Conservation (phyloP, 1,284 basidiomycete genomes). For the Termitomyces sp. region DNA sequence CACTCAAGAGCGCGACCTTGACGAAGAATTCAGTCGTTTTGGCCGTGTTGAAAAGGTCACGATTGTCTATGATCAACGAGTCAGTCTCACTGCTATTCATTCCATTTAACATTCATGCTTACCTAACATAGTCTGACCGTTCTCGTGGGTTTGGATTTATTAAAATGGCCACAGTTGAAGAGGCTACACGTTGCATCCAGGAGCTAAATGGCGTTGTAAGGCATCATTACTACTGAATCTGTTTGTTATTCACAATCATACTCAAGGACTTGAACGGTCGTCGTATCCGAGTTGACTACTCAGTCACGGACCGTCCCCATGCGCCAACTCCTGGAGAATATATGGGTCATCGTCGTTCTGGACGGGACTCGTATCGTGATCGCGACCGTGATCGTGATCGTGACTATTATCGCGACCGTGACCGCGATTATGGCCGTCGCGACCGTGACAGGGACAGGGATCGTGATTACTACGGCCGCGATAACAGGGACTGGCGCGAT, state of each 20-base stretch:
- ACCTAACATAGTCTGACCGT: slow-evolving; percentile 71
- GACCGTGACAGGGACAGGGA: slow-evolving; percentile 38
- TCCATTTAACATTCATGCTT: slow-evolving; percentile 18
- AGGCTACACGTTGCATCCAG: slow-evolving; percentile 83
- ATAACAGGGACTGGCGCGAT: slow-evolving; percentile 53
- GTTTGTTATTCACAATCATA: neutral
- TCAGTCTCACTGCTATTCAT: slow-evolving; percentile 38
- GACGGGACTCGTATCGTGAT: slow-evolving; percentile 49
- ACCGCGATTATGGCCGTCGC: slow-evolving; percentile 24
- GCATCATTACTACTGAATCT: slow-evolving; percentile 15
- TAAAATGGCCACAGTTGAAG: slow-evolving; percentile 84
- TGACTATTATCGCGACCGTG: slow-evolving; percentile 41
- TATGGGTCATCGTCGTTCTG: slow-evolving; percentile 81
- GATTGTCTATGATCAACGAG: slow-evolving; percentile 98
- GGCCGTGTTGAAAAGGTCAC: slow-evolving; percentile 94
- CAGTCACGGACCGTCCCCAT: slow-evolving; percentile 90
- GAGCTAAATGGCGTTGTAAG: slow-evolving; percentile 90
- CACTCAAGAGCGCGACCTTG: slow-evolving; percentile 89
- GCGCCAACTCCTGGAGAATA: slow-evolving; percentile 97
- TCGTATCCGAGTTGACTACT: slow-evolving; percentile 94
- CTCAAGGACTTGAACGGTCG: slow-evolving; percentile 88
- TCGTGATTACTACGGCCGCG: slow-evolving; percentile 47
- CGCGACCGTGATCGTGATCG: slow-evolving; percentile 45
- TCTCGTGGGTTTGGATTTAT: slow-evolving; percentile 98
- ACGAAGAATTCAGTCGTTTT: slow-evolving; percentile 88